phyloP scores from a whole-genome alignment of 352 stramenopile genomes.

The Phytophthora europaea region DNA sequence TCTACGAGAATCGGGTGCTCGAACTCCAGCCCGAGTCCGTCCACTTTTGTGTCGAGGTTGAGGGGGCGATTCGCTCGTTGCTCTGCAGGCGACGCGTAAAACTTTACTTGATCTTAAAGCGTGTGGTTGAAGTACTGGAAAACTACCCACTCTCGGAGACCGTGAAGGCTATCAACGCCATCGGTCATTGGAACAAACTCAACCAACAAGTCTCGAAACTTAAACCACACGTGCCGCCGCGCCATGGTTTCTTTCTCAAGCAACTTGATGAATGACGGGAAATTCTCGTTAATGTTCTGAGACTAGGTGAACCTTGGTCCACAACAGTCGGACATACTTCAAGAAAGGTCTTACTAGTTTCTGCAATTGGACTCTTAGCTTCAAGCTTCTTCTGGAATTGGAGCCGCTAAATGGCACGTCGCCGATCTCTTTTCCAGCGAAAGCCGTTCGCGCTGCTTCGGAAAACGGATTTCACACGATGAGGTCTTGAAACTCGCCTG shows the following conservation, averaged over 20 bases:
- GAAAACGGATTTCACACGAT: neutral
- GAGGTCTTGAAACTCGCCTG: neutral
- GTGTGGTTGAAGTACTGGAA: neutral
- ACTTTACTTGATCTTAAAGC: neutral
- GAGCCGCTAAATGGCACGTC: neutral
- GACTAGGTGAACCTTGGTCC: neutral
- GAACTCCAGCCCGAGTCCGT: neutral
- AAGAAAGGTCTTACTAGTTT: neutral
- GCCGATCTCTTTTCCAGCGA: neutral
- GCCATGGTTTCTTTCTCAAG: neutral
- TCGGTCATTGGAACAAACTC: neutral
- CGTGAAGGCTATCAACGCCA: neutral
- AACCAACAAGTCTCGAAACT: neutral
- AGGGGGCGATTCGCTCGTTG: neutral
- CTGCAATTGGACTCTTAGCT: too few relatives aligned
- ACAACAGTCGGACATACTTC: neutral
- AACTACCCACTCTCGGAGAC: neutral
- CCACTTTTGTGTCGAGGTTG: neutral
- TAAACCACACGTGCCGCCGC: neutral
- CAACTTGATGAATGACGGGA: neutral
- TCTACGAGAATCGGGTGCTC: neutral
- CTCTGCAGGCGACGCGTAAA: neutral
- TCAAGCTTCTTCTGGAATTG: neutral
- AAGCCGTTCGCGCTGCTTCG: neutral
- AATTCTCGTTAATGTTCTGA: neutral